Conservation (phyloP, 208 protist species). For the Acanthamoeba polyphaga region DNA sequence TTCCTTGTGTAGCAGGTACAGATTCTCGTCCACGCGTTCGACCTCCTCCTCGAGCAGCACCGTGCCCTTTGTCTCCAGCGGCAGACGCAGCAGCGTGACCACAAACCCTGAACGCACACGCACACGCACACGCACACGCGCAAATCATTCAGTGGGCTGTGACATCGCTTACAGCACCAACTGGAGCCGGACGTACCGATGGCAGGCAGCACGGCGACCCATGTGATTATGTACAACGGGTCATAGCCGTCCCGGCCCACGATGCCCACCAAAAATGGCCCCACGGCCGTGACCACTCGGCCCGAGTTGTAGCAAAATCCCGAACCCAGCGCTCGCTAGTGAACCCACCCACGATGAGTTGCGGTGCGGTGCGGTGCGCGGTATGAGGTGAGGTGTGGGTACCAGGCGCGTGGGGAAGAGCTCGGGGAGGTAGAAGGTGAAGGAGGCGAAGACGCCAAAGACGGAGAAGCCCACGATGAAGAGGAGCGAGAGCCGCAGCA, state of each 20-base stretch:
- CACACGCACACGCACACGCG: background rate
- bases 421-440: constrained; percentile 70
- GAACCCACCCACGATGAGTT: background rate
- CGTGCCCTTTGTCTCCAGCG: constrained; percentile 13
- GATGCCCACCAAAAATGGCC: constrained; percentile 38
- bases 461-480: constrained; percentile 49
- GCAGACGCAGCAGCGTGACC: constrained; percentile 3
- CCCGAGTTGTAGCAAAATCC: constrained; percentile 73
- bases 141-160: too few relatives aligned
- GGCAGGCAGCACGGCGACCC: constrained; percentile 50
- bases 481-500: constrained; percentile 26
- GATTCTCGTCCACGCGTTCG: background rate
- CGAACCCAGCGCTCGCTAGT: constrained; percentile 21
- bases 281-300: constrained; percentile 28
- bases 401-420: constrained; percentile 62
- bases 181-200: background rate
- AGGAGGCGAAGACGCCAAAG: constrained; percentile 63
- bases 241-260: constrained; percentile 40
- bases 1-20: constrained; percentile 15
- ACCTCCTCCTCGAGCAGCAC: constrained; percentile 32
- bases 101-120: background rate
- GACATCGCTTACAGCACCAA: background rate
- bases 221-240: constrained; percentile 63
- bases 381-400: background rate
- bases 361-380: background rate